phyloP scores from a whole-genome alignment of 192 early-diverging fungal species.

The Phycomyces blakesleeanus region DNA sequence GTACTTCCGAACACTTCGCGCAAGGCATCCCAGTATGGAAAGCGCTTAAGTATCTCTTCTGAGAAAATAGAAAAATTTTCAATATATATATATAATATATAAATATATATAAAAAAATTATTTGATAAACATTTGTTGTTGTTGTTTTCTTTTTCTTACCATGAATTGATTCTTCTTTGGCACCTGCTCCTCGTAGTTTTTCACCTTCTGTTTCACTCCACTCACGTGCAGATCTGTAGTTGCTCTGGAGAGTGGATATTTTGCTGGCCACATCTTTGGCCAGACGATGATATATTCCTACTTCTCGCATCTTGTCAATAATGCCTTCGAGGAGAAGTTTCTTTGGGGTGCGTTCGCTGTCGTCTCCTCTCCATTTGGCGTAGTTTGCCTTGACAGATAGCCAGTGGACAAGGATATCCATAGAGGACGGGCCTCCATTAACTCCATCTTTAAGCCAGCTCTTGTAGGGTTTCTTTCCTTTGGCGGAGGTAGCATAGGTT shows the following conservation, averaged over 20 bases:
- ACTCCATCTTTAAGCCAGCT: constrained; percentile 33
- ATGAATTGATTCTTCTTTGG: constrained; percentile 23
- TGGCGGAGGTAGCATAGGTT: constrained; percentile 19
- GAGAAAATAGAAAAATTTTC: too few species aligned
- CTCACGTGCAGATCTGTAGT: constrained; percentile 29
- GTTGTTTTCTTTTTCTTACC: constrained; percentile 21
- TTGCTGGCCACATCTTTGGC: constrained; percentile 30
- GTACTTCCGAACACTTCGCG: constrained; percentile 24
- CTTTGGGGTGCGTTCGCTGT: constrained; percentile 28
- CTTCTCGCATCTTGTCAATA: constrained; percentile 29
- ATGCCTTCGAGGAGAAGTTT: constrained; percentile 26
- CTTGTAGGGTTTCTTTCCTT: constrained; percentile 31
- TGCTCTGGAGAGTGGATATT: constrained; percentile 30
- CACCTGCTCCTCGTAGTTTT: constrained; percentile 19
- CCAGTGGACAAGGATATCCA: constrained; percentile 30
- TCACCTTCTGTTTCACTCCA: constrained; percentile 32
- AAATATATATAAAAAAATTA: too few species aligned
- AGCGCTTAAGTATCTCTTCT: constrained; percentile 31
- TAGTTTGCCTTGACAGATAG: constrained; percentile 27
- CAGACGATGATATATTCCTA: constrained; percentile 25
- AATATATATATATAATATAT: too few species aligned
- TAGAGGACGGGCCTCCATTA: constrained; percentile 27
- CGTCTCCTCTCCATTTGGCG: constrained; percentile 32
- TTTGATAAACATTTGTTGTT: background rate
- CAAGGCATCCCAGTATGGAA: constrained; percentile 31